phyloP scores from a whole-genome alignment of 192 early-diverging fungal genomes.

The Entophlyctis luteolus region DNA sequence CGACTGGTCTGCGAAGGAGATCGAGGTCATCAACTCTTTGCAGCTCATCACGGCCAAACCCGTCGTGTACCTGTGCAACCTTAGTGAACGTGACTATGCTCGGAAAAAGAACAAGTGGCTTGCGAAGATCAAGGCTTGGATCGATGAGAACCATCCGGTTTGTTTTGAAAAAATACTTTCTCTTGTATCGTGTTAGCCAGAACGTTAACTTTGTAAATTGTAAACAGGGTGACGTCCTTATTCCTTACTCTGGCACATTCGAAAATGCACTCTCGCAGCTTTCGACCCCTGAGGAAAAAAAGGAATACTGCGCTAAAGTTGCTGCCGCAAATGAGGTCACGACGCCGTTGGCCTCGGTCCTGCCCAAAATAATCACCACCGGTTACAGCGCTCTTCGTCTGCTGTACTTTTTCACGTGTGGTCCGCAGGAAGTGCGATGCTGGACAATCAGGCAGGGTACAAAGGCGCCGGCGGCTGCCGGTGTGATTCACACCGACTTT shows the following conservation, averaged over 20 bases:
- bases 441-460: slow-evolving; percentile 83
- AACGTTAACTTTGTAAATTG: neutral
- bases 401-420: slow-evolving; percentile 92
- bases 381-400: slow-evolving; percentile 85
- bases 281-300: slow-evolving; percentile 54
- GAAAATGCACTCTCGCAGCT: slow-evolving; percentile 63
- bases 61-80: slow-evolving; percentile 78
- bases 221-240: slow-evolving; percentile 68
- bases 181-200: too few relatives aligned
- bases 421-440: slow-evolving; percentile 84
- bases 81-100: slow-evolving; percentile 82
- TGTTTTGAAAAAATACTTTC: neutral
- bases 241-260: slow-evolving; percentile 84
- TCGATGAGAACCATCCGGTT: slow-evolving; percentile 80
- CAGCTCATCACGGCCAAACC: slow-evolving; percentile 92
- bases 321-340: slow-evolving; percentile 52
- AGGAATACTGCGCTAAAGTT: slow-evolving; percentile 60
- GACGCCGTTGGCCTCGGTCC: slow-evolving; percentile 45
- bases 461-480: slow-evolving; percentile 87
- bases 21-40: slow-evolving; percentile 83
- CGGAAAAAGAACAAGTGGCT: slow-evolving; percentile 96
- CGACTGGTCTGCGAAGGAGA: slow-evolving; percentile 87
- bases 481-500: slow-evolving; percentile 89
- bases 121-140: slow-evolving; percentile 85
- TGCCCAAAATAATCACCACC: slow-evolving; percentile 88